These are phyloP conservation scores for Iris macrosiphon DNA, from an alignment of 106 monocot genomes.

Conservation along the genomic window DNA sequence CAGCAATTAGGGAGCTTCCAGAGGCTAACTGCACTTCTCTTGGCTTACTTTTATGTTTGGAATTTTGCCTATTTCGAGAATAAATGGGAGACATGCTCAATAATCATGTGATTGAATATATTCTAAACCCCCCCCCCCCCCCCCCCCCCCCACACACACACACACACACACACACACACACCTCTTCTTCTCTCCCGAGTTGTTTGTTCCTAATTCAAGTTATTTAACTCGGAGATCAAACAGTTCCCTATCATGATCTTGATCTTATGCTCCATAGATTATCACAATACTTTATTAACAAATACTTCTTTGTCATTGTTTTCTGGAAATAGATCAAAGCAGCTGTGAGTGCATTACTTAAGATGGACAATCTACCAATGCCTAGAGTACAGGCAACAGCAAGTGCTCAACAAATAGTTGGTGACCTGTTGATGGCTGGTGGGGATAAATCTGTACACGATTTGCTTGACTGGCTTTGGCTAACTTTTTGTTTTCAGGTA, in stretches of 20 bases:
- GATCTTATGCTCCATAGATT: no score
- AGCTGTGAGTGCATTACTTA: slow-evolving; percentile 50
- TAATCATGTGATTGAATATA: no score
- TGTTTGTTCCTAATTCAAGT: no score
- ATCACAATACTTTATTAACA: neutral
- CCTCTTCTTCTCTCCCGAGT: no score
- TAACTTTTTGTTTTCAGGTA: slow-evolving; percentile 83
- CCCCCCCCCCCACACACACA: no score
- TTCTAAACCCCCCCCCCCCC: no score
- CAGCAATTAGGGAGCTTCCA: slow-evolving; percentile 67
- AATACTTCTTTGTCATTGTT: neutral
- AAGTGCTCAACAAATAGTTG: slow-evolving; percentile 8
- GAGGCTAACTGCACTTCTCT: slow-evolving; percentile 28
- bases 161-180: no score
- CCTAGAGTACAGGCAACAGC: slow-evolving; percentile 21
- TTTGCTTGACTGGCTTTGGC: slow-evolving; percentile 85
- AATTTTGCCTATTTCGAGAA: slow-evolving; percentile 1
- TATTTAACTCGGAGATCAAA: no score
- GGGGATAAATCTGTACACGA: slow-evolving; percentile 29
- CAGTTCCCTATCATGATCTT: no score
- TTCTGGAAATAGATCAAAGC: slow-evolving; percentile 51
- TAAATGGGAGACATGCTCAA: no score
- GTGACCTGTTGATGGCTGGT: slow-evolving; percentile 22
- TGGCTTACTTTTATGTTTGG: neutral
- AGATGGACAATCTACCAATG: slow-evolving; percentile 45